Conservation (phyloP, 2,329 filamentous ascomycete species). For the Chrysoporthe deuterocubensis region DNA sequence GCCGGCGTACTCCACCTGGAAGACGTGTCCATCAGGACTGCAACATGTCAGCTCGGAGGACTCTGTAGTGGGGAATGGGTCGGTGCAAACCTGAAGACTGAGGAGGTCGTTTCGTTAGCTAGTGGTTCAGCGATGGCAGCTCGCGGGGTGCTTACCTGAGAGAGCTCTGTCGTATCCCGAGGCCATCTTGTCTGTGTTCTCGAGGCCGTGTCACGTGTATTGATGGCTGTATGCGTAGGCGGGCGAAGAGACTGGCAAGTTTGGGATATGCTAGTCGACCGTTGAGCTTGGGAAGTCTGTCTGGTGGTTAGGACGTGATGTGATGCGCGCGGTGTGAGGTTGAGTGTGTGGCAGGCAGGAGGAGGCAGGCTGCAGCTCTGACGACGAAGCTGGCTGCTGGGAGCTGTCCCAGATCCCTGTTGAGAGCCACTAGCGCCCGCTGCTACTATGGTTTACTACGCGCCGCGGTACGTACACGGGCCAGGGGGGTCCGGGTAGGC, state of each 20-base stretch:
- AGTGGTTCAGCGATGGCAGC: constrained; percentile 28
- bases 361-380: constrained; percentile 33
- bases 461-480: not conserved
- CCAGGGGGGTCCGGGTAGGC: not conserved
- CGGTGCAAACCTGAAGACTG: constrained; percentile 80
- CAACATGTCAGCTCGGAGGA: constrained; percentile 18
- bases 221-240: not conserved
- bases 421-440: not conserved
- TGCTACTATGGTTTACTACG: not conserved
- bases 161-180: constrained; percentile 99
- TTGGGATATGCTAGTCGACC: constrained; percentile 16
- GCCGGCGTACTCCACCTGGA: constrained; percentile 99
- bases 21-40: constrained; percentile 98
- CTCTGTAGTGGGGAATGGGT: constrained; percentile 39
- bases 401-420: constrained; percentile 18
- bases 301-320: constrained; percentile 13
- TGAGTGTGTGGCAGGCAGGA: constrained; percentile 12
- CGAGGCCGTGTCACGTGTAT: constrained; percentile 3
- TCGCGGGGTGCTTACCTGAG: constrained; percentile 71
- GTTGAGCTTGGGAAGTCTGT: constrained; percentile 22
- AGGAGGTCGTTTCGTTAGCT: constrained; percentile 48
- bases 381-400: constrained; percentile 28
- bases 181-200: constrained; percentile 60
- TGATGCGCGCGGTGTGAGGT: constrained; percentile 28
- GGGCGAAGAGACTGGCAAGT: not conserved